Percentiles rank a stretch among this genome's conserved stretches.
phyloP scores from a whole-genome alignment of 169 alveolate species.

The Plasmodium knowlesi region DNA sequence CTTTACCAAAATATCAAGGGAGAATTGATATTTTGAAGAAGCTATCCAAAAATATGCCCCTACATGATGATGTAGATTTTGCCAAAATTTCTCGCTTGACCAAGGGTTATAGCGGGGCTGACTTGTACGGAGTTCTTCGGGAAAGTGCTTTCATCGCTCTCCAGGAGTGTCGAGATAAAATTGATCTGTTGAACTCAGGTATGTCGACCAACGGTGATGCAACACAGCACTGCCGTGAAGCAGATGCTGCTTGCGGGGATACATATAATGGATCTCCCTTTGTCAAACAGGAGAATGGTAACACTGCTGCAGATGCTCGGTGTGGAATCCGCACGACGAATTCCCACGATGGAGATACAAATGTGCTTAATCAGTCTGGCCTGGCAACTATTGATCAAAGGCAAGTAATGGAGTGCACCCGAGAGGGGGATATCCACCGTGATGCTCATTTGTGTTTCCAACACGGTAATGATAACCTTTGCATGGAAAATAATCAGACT shows the following conservation, averaged over 20 bases:
- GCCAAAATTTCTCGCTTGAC: constrained; percentile 85
- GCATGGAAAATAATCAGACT: neutral
- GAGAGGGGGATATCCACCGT: neutral
- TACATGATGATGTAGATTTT: constrained; percentile 86
- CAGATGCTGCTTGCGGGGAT: neutral
- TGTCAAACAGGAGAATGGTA: neutral
- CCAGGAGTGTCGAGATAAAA: constrained; percentile 79
- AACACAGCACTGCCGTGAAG: neutral
- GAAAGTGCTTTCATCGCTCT: constrained; percentile 93
- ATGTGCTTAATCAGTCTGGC: neutral
- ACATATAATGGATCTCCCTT: neutral
- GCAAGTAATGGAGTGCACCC: neutral
- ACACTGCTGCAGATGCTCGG: neutral
- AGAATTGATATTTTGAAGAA: constrained; percentile 92
- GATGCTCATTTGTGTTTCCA: neutral
- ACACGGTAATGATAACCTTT: neutral
- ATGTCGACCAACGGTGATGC: neutral
- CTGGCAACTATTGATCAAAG: neutral
- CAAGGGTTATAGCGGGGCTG: constrained; percentile 97
- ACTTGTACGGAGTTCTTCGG: constrained; percentile 92
- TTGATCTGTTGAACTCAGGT: constrained; percentile 1
- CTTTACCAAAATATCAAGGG: constrained; percentile 95
- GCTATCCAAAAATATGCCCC: constrained; percentile 90
- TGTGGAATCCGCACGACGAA: neutral
- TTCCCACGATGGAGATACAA: neutral